A percentile compares a stretch with the other conserved stretches of the same genome.
Evolutionary conservation across 352 stramenopile genomes (phyloP).

Genomic region (Phytophthora chlamydospora): DNA sequence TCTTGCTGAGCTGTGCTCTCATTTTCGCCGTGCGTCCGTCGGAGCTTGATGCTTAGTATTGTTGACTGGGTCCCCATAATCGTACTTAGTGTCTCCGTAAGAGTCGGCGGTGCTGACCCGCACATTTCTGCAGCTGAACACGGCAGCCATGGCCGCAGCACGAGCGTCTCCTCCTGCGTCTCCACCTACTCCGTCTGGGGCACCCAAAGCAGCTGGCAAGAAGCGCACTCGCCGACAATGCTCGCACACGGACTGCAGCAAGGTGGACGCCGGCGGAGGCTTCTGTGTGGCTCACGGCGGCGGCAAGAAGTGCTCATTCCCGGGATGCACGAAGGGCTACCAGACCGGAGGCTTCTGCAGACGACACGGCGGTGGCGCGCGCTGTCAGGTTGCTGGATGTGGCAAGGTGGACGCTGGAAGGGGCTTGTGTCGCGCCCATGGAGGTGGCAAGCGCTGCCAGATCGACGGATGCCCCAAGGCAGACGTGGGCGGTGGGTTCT

Average conservation of each 20-base stretch:
- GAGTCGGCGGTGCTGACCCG: constrained; percentile 9
- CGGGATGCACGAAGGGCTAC: constrained; percentile 76
- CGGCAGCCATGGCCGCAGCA: constrained; percentile 3
- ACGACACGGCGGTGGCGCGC: constrained; percentile 74
- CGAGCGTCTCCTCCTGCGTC: constrained; percentile 15
- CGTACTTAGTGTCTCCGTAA: constrained; percentile 30
- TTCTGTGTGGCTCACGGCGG: constrained; percentile 87
- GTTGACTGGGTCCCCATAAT: constrained; percentile 25
- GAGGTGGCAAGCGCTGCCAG: constrained; percentile 77
- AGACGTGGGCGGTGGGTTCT: constrained; percentile 84
- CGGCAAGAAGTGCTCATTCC: constrained; percentile 80
- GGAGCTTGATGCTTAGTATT: constrained; percentile 12
- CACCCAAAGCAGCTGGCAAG: constrained; percentile 10
- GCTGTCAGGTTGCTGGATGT: constrained; percentile 75
- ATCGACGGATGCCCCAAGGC: constrained; percentile 61
- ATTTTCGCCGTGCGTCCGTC: not conserved
- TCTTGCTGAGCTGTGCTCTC: constrained; percentile 7
- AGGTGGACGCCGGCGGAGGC: constrained; percentile 80
- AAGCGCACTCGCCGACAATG: constrained; percentile 64
- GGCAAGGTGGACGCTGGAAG: constrained; percentile 80
- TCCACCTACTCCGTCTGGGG: not conserved
- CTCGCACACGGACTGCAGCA: constrained; percentile 54
- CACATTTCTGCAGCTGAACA: constrained; percentile 9
- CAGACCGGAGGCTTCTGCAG: constrained; percentile 82
- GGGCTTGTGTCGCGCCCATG: constrained; percentile 75